Percentiles rank a stretch among this genome's conserved stretches.
Evolutionary conservation across 805 yeast species (phyloP).

Genomic region (Diddensiella santjacobensis): DNA sequence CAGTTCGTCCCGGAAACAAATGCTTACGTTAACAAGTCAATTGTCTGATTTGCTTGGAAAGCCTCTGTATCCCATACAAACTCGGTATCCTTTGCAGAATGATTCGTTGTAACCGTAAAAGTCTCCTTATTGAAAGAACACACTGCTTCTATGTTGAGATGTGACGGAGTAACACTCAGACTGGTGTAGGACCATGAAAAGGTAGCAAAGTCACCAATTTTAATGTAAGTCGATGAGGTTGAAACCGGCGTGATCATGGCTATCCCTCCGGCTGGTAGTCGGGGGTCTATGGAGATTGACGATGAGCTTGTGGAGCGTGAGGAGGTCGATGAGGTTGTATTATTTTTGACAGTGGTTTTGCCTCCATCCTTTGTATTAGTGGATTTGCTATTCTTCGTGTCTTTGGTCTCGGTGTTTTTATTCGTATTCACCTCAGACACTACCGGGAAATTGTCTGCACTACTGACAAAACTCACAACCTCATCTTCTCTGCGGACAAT

Average conservation of each 20-base stretch:
- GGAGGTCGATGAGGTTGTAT: background rate
- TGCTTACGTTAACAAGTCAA: constrained; percentile 27
- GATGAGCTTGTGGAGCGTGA: constrained; percentile 19
- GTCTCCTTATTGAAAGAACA: constrained; percentile 36
- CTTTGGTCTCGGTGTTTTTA: background rate
- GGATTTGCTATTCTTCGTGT: background rate
- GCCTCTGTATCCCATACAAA: constrained; percentile 38
- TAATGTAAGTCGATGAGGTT: constrained; percentile 35
- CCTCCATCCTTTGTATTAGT: background rate
- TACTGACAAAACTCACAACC: background rate
- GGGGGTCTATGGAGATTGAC: constrained; percentile 33
- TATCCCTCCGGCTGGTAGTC: constrained; percentile 37
- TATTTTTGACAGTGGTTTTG: background rate
- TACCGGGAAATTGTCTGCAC: constrained; percentile 1
- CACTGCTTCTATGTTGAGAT: constrained; percentile 36
- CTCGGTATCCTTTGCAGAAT: constrained; percentile 28
- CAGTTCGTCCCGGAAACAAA: too few species aligned
- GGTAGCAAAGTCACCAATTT: constrained; percentile 38
- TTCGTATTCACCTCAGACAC: background rate
- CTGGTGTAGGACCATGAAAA: constrained; percentile 40
- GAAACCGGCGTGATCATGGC: constrained; percentile 34
- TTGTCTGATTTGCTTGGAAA: constrained; percentile 26
- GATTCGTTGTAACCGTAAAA: constrained; percentile 36
- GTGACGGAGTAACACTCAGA: constrained; percentile 34
- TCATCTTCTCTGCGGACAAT: background rate